Evolutionary conservation across 129 eudicot species (phyloP).

Genomic region (Tanacetum coccineum): DNA sequence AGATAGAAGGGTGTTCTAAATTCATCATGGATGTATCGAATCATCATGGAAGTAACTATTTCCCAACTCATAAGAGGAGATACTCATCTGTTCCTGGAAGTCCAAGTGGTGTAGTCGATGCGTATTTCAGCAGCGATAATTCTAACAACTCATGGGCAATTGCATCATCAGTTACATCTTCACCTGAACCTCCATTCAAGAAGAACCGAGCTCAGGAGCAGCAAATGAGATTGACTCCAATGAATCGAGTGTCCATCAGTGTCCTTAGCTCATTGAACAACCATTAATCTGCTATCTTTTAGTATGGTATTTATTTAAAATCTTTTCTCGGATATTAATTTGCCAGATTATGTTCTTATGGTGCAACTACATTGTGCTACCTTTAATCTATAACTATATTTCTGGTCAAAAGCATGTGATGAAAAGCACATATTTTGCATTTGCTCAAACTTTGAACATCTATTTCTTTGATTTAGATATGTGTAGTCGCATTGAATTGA

Average conservation of each 20-base stretch:
- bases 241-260: constrained; percentile 45
- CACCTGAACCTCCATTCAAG: constrained; percentile 64
- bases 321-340: constrained; percentile 28
- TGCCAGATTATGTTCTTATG: constrained; percentile 27
- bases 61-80: constrained; percentile 51
- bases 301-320: constrained; percentile 41
- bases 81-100: constrained; percentile 46
- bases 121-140: constrained; percentile 65
- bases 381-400: constrained; percentile 35
- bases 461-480: constrained; percentile 38
- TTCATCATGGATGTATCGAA: constrained; percentile 48
- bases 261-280: constrained; percentile 42
- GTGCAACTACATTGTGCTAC: constrained; percentile 36
- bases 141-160: constrained; percentile 58
- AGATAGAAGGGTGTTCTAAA: constrained; percentile 53
- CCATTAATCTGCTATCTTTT: constrained; percentile 28
- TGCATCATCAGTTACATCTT: constrained; percentile 53
- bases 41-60: constrained; percentile 23
- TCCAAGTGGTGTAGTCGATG: constrained; percentile 74
- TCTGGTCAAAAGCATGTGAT: constrained; percentile 51
- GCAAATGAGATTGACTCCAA: constrained; percentile 65
- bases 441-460: constrained; percentile 30
- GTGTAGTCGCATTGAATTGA: constrained; percentile 33
- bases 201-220: constrained; percentile 67
- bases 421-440: constrained; percentile 36